phyloP scores from a whole-genome alignment of 2,329 filamentous ascomycete species.

The Exophiala sideris region DNA sequence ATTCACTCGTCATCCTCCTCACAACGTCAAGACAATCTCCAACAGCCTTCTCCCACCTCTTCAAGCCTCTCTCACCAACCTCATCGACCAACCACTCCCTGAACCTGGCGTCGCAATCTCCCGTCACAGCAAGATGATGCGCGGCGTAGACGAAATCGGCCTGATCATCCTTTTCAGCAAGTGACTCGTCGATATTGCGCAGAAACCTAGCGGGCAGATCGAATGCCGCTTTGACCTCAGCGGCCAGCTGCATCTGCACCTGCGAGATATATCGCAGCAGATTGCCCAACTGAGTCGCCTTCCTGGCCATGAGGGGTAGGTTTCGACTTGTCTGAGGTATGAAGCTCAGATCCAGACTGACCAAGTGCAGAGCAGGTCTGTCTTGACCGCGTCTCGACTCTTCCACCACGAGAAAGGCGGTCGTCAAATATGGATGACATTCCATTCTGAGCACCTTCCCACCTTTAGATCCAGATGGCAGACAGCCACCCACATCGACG shows the following conservation, averaged over 20 bases:
- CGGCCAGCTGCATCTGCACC: conserved; percentile 71
- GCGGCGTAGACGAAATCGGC: conserved; percentile 67
- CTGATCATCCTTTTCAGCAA: conserved; percentile 56
- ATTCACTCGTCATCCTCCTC: conserved; percentile 75
- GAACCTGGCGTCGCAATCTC: conserved; percentile 70
- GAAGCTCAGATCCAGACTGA: conserved; percentile 80
- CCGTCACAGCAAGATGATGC: conserved; percentile 81
- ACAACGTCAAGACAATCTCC: conserved; percentile 73
- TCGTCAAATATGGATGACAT: conserved; percentile 70
- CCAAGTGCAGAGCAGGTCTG: conserved; percentile 49
- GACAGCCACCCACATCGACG: conserved; percentile 52
- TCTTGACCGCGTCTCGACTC: background rate
- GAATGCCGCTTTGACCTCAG: conserved; percentile 78
- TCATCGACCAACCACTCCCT: conserved; percentile 87
- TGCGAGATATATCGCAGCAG: conserved; percentile 81
- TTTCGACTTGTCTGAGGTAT: conserved; percentile 69
- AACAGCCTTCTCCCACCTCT: conserved; percentile 90
- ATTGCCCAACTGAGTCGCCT: conserved; percentile 83
- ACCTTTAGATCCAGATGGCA: conserved; percentile 38
- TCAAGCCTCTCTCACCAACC: conserved; percentile 77
- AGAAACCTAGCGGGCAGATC: conserved; percentile 78
- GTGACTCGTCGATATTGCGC: conserved; percentile 69
- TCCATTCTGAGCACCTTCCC: conserved; percentile 58
- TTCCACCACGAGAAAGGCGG: conserved; percentile 65
- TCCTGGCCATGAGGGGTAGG: conserved; percentile 77